Evolutionary conservation across 179 eudicot genomes (phyloP).

Genomic region (Actinidia polygama): DNA sequence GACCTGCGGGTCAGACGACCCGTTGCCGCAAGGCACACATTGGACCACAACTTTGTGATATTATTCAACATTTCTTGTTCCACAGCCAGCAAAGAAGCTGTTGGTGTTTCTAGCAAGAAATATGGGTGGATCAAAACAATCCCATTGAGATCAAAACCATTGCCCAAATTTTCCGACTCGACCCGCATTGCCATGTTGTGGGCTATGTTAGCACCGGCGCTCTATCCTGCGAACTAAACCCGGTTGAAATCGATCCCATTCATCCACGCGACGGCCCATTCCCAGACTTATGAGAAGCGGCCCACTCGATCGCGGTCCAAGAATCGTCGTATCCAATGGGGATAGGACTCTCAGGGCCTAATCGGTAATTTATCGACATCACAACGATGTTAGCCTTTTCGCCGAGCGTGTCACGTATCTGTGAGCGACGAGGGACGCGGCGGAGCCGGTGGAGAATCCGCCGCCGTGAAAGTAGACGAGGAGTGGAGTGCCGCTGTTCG

Average conservation of each 20-base stretch:
- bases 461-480: constrained; percentile 62
- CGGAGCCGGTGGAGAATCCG: constrained; percentile 46
- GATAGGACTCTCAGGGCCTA: constrained; percentile 66
- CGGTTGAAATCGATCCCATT: constrained; percentile 45
- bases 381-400: constrained; percentile 28
- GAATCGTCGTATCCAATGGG: constrained; percentile 57
- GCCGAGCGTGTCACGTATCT: constrained; percentile 24
- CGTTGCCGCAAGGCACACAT: constrained; percentile 21
- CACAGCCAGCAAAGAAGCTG: not conserved
- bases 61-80: not conserved
- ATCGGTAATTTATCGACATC: constrained; percentile 50
- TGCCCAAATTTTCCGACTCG: not conserved
- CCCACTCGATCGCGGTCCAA: constrained; percentile 62
- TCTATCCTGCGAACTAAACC: constrained; percentile 66
- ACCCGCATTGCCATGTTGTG: constrained; percentile 37
- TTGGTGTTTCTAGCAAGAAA: constrained; percentile 43
- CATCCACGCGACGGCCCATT: constrained; percentile 45
- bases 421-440: constrained; percentile 40
- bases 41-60: constrained; percentile 32
- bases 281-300: constrained; percentile 36
- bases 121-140: constrained; percentile 45
- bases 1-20: constrained; percentile 37
- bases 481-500: constrained; percentile 39
- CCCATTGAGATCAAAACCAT: constrained; percentile 25
- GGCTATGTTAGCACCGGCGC: constrained; percentile 70